A percentile compares a stretch with the other conserved stretches of the same genome.
Evolutionary conservation across 1,284 basidiomycete species (phyloP).

Genomic region (Volvariella volvacea): DNA sequence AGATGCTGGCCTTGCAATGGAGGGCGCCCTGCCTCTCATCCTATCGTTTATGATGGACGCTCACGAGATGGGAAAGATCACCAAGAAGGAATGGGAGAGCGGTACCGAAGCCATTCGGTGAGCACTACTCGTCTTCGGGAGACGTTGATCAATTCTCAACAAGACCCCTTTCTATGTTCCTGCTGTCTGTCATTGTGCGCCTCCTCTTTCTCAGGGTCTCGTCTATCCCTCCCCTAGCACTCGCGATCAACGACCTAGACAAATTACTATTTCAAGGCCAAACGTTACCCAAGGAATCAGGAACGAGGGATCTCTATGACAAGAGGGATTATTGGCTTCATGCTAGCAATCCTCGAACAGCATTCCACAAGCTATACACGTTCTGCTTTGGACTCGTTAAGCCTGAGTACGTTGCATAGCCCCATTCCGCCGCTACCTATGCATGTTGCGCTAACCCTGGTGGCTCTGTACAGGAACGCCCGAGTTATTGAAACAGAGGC

Average conservation of each 20-base stretch:
- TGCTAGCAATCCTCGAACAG: slow-evolving; percentile 38
- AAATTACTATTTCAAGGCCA: slow-evolving; percentile 50
- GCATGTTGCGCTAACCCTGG: neutral
- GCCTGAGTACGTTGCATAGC: slow-evolving; percentile 41
- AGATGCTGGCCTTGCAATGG: slow-evolving; percentile 60
- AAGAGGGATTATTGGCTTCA: slow-evolving; percentile 43
- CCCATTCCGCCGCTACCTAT: neutral
- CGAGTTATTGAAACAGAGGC: slow-evolving; percentile 78
- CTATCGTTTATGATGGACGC: slow-evolving; percentile 67
- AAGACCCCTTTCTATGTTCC: slow-evolving; percentile 1
- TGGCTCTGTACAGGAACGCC: slow-evolving; percentile 38
- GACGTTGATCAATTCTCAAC: neutral
- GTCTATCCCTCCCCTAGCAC: slow-evolving; percentile 40
- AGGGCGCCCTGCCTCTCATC: slow-evolving; percentile 62
- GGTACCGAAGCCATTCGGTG: slow-evolving; percentile 54
- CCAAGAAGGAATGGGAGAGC: slow-evolving; percentile 58
- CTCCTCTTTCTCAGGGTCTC: slow-evolving; percentile 40
- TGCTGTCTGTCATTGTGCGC: neutral
- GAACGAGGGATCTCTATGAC: slow-evolving; percentile 52
- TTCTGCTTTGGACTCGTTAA: slow-evolving; percentile 70
- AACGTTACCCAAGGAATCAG: slow-evolving; percentile 23
- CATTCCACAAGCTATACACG: slow-evolving; percentile 58
- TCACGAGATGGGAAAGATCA: slow-evolving; percentile 64
- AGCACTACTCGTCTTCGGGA: slow-evolving; percentile 17
- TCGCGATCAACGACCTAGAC: slow-evolving; percentile 54